Evolutionary conservation across 2,329 filamentous ascomycete species (phyloP), one percentile per base, ranked within the genome.

Genomic region (Colletotrichum eremochloae): DNA sequence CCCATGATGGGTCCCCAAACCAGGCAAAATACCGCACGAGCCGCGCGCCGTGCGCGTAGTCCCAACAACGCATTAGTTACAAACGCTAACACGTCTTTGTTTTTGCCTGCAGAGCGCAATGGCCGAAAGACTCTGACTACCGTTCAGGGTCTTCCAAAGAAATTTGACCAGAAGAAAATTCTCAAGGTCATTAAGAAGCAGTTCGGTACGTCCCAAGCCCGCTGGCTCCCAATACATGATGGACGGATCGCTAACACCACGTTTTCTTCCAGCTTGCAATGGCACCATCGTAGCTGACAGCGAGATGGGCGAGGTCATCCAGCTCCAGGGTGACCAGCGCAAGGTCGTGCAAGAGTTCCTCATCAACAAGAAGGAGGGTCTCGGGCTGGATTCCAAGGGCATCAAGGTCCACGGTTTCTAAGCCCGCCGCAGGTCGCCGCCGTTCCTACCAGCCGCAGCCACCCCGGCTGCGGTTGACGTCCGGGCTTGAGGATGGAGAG

Each of bases 181-280:
- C 92, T 99, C 81, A 98, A 98, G 89, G 95, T 97, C 86, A 97
- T 98, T 89, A 98, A 98, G 92, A 98, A 98, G 91, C 96, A 97
- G 84, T 98, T 98, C 82, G 93, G 93, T 95, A 89, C 75, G 91
- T 80, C 20, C 70, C 46, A 64, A 64, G 55, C 63, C 36, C 44
- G 8, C 18, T 8, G 33, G 20, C 33, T 18, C 8, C 38, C 31
- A 42, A 33, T 18, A 3, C 33, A 29, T 2, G 6, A 24, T 36
- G 5, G 29, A 36, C 40, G 55, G 62, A 42, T 71, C 7, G 15
- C 72, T 75, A 46, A 68, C 77, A 81, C 81, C 74, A 63, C 24
- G 24, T 24, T 24, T 24, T 75, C 67, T 2, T 2, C 61, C 75
- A 94, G 96, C 96, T 85, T 98, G 96, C 94, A 98, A 99, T 98